phyloP scores from a whole-genome alignment of 306 rosid genomes.

The Glycyrrhiza uralensis region DNA sequence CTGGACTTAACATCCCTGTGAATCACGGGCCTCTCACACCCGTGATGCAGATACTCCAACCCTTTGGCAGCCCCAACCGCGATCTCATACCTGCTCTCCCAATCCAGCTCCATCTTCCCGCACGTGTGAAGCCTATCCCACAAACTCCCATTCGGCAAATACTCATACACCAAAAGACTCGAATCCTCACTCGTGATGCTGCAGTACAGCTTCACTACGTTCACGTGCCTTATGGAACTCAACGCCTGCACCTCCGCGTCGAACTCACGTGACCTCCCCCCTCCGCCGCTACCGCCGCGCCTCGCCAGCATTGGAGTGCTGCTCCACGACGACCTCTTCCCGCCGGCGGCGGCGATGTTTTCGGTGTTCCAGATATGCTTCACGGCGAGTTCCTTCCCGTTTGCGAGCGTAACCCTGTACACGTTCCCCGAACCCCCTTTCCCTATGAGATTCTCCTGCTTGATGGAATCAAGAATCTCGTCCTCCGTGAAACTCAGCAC shows the following conservation, averaged over 20 bases:
- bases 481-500: constrained; percentile 69
- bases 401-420: constrained; percentile 57
- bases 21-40: constrained; percentile 71
- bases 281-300: constrained; percentile 29
- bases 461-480: constrained; percentile 82
- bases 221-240: constrained; percentile 88
- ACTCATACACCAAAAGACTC: constrained; percentile 84
- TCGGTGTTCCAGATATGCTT: constrained; percentile 84
- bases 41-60: constrained; percentile 88
- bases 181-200: constrained; percentile 92
- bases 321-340: constrained; percentile 34
- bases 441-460: constrained; percentile 82
- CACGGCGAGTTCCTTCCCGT: constrained; percentile 79
- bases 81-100: constrained; percentile 80
- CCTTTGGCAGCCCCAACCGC: constrained; percentile 89
- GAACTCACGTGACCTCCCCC: constrained; percentile 52
- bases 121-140: constrained; percentile 80
- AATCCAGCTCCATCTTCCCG: constrained; percentile 76
- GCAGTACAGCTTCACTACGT: constrained; percentile 89
- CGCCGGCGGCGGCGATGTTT: too few relatives aligned
- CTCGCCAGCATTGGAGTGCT: constrained; percentile 55
- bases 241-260: constrained; percentile 78
- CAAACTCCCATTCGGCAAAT: constrained; percentile 76
- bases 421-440: constrained; percentile 93
- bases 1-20: constrained; percentile 94